These are phyloP conservation scores for Larix kaempferi DNA, from an alignment of 75 land plant species.

Conservation along the genomic window DNA sequence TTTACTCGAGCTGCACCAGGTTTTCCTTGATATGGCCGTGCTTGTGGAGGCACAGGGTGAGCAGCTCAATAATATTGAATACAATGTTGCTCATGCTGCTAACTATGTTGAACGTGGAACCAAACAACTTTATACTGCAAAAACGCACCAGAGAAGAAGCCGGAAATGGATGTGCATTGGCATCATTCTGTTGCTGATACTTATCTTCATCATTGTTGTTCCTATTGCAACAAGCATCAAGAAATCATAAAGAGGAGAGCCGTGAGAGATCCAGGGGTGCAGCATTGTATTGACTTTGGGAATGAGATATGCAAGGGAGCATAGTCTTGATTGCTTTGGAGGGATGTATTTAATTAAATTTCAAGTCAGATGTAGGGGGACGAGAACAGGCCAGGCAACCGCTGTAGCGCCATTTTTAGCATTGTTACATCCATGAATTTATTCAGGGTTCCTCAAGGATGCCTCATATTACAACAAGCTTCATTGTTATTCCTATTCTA, in stretches of 20 bases:
- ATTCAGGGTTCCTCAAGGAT: too few species aligned
- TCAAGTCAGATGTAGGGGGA: too few species aligned
- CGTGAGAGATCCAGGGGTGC: too few species aligned
- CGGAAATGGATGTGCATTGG: slow-evolving; percentile 82
- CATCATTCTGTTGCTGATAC: slow-evolving; percentile 42
- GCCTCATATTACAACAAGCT: too few species aligned
- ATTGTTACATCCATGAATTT: too few species aligned
- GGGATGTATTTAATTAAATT: too few species aligned
- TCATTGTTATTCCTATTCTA: too few species aligned
- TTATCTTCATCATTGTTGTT: slow-evolving; percentile 42
- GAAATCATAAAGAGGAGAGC: background rate
- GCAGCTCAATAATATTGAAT: slow-evolving; percentile 81
- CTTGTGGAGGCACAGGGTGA: slow-evolving; percentile 91
- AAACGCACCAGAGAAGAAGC: slow-evolving; percentile 51
- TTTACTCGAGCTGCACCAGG: slow-evolving; percentile 80
- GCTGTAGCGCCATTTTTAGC: too few species aligned
- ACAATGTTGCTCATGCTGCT: slow-evolving; percentile 53
- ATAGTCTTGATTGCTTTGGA: too few species aligned
- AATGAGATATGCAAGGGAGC: too few species aligned
- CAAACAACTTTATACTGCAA: slow-evolving; percentile 51
- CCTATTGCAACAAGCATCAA: slow-evolving; percentile 46
- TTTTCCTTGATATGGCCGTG: slow-evolving; percentile 93
- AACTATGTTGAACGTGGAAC: slow-evolving; percentile 60
- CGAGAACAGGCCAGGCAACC: too few species aligned
- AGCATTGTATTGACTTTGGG: too few species aligned